phyloP scores from a whole-genome alignment of 768 basidiomycete species.

The Mycena amicta region DNA sequence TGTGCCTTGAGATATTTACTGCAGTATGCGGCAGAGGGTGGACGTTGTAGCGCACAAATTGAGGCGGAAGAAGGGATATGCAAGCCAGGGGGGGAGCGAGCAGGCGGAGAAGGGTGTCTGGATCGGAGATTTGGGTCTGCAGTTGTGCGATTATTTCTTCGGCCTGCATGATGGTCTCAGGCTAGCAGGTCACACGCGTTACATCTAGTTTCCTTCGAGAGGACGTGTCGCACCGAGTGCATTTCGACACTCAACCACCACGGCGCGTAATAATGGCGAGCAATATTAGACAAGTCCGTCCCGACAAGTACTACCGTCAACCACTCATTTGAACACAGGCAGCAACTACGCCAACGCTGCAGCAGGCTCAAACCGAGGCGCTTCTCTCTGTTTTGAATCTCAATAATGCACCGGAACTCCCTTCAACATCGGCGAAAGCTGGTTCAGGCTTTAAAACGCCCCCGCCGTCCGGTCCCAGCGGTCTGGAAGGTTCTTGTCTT shows the following conservation, averaged over 20 bases:
- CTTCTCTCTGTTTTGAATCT: conserved; percentile 86
- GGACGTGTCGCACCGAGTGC: conserved; percentile 2
- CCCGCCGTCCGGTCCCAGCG: conserved; percentile 63
- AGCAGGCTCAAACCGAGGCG: conserved; percentile 86
- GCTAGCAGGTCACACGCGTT: not conserved
- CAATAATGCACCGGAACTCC: conserved; percentile 58
- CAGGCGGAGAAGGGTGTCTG: conserved; percentile 55
- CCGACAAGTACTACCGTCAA: not conserved
- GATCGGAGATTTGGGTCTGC: conserved; percentile 48
- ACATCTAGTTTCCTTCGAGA: too few species aligned
- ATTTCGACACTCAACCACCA: too few species aligned
- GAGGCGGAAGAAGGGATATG: conserved; percentile 62
- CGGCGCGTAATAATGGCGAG: conserved; percentile 15
- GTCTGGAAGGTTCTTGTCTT: conserved; percentile 97
- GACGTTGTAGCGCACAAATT: conserved; percentile 47
- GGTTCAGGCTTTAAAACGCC: conserved; percentile 51
- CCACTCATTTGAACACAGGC: conserved; percentile 28
- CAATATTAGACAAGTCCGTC: conserved; percentile 17
- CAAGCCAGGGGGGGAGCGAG: conserved; percentile 60
- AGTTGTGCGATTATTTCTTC: conserved; percentile 48
- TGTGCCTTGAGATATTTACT: conserved; percentile 40
- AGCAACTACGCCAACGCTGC: conserved; percentile 62
- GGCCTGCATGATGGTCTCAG: conserved; percentile 23
- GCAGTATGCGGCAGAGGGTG: conserved; percentile 36
- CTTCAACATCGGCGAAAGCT: conserved; percentile 43